Evolutionary conservation across 2,329 filamentous ascomycete species (phyloP).

Genomic region (Claviceps humidiphila): DNA sequence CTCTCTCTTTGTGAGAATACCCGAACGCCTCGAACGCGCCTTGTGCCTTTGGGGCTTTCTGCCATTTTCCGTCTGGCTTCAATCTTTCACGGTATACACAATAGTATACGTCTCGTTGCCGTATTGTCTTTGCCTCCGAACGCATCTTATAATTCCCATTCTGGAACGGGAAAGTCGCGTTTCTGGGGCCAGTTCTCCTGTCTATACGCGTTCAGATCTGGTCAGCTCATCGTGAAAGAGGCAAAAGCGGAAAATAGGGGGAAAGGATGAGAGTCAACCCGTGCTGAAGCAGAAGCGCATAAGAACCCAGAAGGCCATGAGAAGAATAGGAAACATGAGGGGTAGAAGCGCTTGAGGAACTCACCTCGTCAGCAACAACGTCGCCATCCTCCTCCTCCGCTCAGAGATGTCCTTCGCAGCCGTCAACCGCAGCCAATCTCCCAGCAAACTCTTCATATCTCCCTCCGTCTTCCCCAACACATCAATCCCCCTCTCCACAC

Average conservation of each 20-base stretch:
- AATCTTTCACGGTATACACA: not conserved
- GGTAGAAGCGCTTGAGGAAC: constrained; percentile 6
- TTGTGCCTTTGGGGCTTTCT: not conserved
- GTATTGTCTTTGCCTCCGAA: not conserved
- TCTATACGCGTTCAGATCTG: constrained; percentile 11
- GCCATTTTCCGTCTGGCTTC: too few relatives aligned
- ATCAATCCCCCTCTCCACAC: constrained; percentile 54
- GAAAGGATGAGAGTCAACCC: not conserved
- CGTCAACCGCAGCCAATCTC: constrained; percentile 35
- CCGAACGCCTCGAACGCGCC: not conserved
- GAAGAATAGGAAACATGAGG: not conserved
- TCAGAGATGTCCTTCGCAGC: constrained; percentile 23
- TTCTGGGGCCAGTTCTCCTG: constrained; percentile 27
- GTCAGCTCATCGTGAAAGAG: constrained; percentile 6
- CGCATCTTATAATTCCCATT: constrained; percentile 24
- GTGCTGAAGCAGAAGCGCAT: too few relatives aligned
- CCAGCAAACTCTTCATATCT: constrained; percentile 35
- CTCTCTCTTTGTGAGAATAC: not conserved
- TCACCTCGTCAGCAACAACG: constrained; percentile 29
- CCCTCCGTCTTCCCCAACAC: constrained; percentile 42
- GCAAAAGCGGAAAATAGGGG: not conserved
- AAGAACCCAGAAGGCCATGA: too few relatives aligned
- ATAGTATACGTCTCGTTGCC: not conserved
- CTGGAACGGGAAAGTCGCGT: constrained; percentile 27
- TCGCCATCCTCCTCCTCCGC: constrained; percentile 24